Base-by-base conservation (phyloP, 1,284 basidiomycete species). In the Sporisorium exsertum region DNA sequence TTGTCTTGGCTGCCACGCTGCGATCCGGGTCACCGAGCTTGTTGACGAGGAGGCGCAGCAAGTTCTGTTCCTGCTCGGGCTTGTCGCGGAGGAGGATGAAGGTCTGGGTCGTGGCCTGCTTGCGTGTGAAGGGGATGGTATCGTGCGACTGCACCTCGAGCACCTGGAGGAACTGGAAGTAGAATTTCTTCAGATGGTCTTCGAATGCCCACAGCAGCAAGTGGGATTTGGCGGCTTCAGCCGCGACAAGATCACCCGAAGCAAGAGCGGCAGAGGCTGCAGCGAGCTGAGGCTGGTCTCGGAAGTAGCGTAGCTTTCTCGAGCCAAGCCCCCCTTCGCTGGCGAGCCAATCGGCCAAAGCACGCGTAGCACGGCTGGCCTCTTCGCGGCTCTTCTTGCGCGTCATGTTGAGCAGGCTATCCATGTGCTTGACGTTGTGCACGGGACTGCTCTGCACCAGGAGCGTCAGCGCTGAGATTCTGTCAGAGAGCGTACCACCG, bases 151-250 rank as follows among this genome's bases (percentile, higher is more conserved):
- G 89, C 2, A 89, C 89, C 92, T 99, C 96, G 43, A 99, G 90
- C 45, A 93, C 90, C 84, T 97, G 93, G 9, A 99, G 89, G 50
- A 98, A 88, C 18, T 91, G 91, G 87, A 97, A 98, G 88, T 97
- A 98, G 86, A 92, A 97, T 80, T 94, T 95, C 87, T 99, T 99
- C 62, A 98, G 87, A 91, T 94, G 95, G 82, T 99, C 95, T 85
- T 99, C 97, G 85, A 96, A 99, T 71, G 92, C 92, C 91, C 92
- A 99, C 3, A 93, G 74, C 12, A 95, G 82, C 0, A 97, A 87
- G 84, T 94, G 91, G 50, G 90, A 88, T 22, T 68, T 66, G 37
- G 74, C 58, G 13, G 76, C 55, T 58, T 67, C 65, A 4, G 53
- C 70, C 16, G 85, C 77, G 26, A 63, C 68, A 9, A 54, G 56